A percentile compares a stretch with the other conserved stretches of the same genome.
Conservation (phyloP, 495 filamentous ascomycete species). For the Lasiosphaeria ovina region DNA sequence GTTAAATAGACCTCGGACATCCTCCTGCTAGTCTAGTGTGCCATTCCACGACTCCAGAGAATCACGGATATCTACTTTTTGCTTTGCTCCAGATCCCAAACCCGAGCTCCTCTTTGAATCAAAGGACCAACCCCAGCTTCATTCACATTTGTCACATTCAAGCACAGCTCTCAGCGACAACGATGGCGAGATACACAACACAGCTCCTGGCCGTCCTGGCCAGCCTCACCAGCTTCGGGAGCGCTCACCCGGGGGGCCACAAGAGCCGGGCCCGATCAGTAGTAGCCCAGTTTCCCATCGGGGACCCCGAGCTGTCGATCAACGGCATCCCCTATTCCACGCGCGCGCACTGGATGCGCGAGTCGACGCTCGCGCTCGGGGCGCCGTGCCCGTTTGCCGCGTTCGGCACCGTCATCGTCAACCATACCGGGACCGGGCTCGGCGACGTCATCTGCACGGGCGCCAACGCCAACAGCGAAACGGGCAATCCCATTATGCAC, state of each 20-base stretch:
- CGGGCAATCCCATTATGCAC: constrained; percentile 50
- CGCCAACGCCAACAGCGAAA: constrained; percentile 37
- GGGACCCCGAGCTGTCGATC: constrained; percentile 22
- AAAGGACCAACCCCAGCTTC: background rate
- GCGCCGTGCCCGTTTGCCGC: constrained; percentile 50
- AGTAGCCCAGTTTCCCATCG: constrained; percentile 14
- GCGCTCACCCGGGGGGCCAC: constrained; percentile 17
- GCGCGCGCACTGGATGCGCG: constrained; percentile 49
- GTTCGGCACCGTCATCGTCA: constrained; percentile 55
- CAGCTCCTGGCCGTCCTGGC: constrained; percentile 1
- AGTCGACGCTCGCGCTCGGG: constrained; percentile 45
- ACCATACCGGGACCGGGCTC: constrained; percentile 40
- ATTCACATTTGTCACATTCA: background rate
- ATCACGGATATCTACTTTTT: background rate
- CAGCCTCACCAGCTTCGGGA: constrained; percentile 7
- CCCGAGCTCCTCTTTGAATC: background rate
- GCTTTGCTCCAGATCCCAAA: background rate
- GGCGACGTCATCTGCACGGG: constrained; percentile 50
- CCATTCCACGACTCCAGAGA: background rate
- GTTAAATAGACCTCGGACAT: background rate
- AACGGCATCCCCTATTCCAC: constrained; percentile 37
- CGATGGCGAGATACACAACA: background rate
- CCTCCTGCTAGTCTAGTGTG: background rate
- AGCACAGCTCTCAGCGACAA: background rate
- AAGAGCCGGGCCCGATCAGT: constrained; percentile 4